These are phyloP conservation scores for Paraleonurus japonicus DNA, from an alignment of 257 asterid genomes.

Conservation along the genomic window DNA sequence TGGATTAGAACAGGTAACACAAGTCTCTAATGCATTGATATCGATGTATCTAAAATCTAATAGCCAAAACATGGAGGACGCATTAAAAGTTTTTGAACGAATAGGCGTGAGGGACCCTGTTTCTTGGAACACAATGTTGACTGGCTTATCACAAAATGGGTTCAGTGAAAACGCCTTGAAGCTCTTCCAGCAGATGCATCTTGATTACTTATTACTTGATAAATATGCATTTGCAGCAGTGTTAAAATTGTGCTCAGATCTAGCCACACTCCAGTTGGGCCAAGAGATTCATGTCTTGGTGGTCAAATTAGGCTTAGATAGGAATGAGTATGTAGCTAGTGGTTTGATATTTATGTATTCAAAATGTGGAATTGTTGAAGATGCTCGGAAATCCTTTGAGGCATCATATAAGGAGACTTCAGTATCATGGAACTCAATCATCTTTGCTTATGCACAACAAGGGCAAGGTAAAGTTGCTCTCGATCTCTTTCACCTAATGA, in stretches of 20 bases:
- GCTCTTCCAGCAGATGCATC: slow-evolving; percentile 54
- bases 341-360: slow-evolving; percentile 83
- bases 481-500: slow-evolving; percentile 59
- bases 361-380: slow-evolving; percentile 75
- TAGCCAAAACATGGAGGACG: slow-evolving; percentile 47
- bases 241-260: slow-evolving; percentile 78
- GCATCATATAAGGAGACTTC: slow-evolving; percentile 56
- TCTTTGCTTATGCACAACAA: slow-evolving; percentile 83
- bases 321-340: slow-evolving; percentile 62
- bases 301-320: slow-evolving; percentile 54
- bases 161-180: slow-evolving; percentile 57
- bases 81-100: slow-evolving; percentile 47
- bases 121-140: slow-evolving; percentile 80
- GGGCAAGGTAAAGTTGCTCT: slow-evolving; percentile 76
- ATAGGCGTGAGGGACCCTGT: slow-evolving; percentile 52
- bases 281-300: slow-evolving; percentile 64
- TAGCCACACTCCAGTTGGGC: slow-evolving; percentile 74
- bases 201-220: slow-evolving; percentile 49
- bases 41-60: slow-evolving; percentile 63
- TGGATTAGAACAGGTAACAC: slow-evolving; percentile 62
- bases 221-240: slow-evolving; percentile 72
- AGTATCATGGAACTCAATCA: slow-evolving; percentile 80
- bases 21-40: slow-evolving; percentile 60
- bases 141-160: slow-evolving; percentile 78
- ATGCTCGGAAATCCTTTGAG: slow-evolving; percentile 63